Evolutionary conservation across 2,329 filamentous ascomycete species (phyloP).

Genomic region (Cladophialophora yegresii): DNA sequence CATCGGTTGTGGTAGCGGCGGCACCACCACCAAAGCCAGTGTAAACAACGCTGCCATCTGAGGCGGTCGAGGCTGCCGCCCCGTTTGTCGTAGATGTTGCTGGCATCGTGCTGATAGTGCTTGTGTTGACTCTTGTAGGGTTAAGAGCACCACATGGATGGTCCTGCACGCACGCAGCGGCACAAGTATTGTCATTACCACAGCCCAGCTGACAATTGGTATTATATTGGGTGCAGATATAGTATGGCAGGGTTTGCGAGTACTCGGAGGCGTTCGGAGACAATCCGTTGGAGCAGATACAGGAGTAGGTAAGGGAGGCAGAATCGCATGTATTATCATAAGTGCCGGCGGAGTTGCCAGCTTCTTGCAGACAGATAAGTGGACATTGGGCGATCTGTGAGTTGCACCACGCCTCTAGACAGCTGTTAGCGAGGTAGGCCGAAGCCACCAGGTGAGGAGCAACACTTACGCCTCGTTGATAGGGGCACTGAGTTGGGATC

Average conservation of each 20-base stretch:
- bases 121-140: slow-evolving; percentile 58
- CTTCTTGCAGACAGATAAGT: slow-evolving; percentile 49
- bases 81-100: slow-evolving; percentile 42
- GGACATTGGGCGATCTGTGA: slow-evolving; percentile 48
- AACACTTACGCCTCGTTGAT: slow-evolving; percentile 43
- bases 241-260: slow-evolving; percentile 65
- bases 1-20: slow-evolving; percentile 36
- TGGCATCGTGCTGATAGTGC: slow-evolving; percentile 44
- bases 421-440: neutral
- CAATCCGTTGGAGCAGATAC: slow-evolving; percentile 57
- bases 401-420: slow-evolving; percentile 47
- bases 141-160: slow-evolving; percentile 64
- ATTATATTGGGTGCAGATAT: slow-evolving; percentile 60
- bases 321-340: slow-evolving; percentile 46
- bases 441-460: neutral
- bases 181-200: slow-evolving; percentile 51
- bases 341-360: slow-evolving; percentile 42
- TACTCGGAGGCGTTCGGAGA: slow-evolving; percentile 63
- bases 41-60: slow-evolving; percentile 45
- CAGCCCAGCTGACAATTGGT: slow-evolving; percentile 59
- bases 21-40: slow-evolving; percentile 48
- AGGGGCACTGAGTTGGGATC: slow-evolving; percentile 43
- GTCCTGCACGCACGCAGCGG: slow-evolving; percentile 53
- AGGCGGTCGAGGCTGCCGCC: slow-evolving; percentile 39
- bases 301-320: slow-evolving; percentile 56